phyloP scores from a whole-genome alignment of 2,329 filamentous ascomycete species.

The Colletotrichum ledebouriae region DNA sequence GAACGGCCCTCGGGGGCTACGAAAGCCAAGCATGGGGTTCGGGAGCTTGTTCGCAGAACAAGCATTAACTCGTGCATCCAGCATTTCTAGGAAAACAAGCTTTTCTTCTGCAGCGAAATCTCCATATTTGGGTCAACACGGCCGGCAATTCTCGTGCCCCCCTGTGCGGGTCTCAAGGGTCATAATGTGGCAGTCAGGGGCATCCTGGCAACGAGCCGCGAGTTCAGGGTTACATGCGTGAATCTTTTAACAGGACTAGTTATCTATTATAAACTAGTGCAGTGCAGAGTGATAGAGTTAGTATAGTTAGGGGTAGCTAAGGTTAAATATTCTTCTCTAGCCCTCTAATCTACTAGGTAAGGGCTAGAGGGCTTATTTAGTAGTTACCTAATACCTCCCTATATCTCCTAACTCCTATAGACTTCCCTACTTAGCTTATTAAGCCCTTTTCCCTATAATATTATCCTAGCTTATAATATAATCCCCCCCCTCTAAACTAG shows the following conservation, averaged over 20 bases:
- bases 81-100: background rate
- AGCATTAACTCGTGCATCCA: constrained; percentile 35
- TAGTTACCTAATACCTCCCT: no score
- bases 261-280: no score
- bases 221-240: background rate
- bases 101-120: background rate
- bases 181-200: constrained; percentile 12
- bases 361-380: no score
- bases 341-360: no score
- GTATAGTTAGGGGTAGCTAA: no score
- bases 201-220: background rate
- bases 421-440: no score
- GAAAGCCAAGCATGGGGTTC: constrained; percentile 26
- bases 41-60: constrained; percentile 24
- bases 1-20: background rate
- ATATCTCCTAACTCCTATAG: no score
- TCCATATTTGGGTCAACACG: background rate
- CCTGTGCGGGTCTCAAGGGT: background rate
- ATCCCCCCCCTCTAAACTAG: no score
- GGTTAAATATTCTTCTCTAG: no score
- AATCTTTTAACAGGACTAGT: background rate
- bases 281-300: no score
- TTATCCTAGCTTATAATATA: no score
- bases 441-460: no score
- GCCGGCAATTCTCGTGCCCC: background rate